Evolutionary conservation across 202 grass and related monocot genomes (phyloP), one percentile per base, ranked within the genome.

Genomic region (Zizania palustris): DNA sequence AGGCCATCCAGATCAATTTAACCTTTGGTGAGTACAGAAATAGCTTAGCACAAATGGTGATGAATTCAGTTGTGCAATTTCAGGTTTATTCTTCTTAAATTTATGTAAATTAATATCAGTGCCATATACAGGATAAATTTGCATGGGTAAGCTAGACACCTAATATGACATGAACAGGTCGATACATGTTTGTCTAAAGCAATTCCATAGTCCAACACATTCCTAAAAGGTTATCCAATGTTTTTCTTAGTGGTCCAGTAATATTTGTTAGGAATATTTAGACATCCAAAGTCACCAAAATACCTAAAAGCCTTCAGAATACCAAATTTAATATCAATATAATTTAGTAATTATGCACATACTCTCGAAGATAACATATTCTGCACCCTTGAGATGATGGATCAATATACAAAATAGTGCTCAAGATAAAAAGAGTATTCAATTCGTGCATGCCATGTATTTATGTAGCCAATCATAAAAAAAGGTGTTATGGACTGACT

Each of bases 41-140:
- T 79, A 60, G 43, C 7, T 80, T 50, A 5, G 11, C 40, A 15
- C 65, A 48, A 42, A 22, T 70, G 54, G 35, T 71, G 67, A 19
- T 51, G 67, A 56, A 71, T 62, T 80, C 7, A 38, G 54, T 18
- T 70, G n/a, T 22, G n/a, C 11, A 59, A 21, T 28, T 77, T 28
- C 0, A 8, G 54, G 36, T 18, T 77, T 60, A 28, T 54, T 14
- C 36, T 63, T 63, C 14, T 69, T 49, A 1, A 50, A 35, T 49
- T 50, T 50, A 11, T 36, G n/a, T n/a, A 33, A 69, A 69, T 21
- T 21, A 15, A 36, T 1, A 7, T 21, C 20, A 46, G 33, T 9
- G 16, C 5, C 16, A 55, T n/a, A 9, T 20, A 7, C 51, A 55
- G 51, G 18, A 55, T 55, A 20, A 20, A 20, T 19, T 20, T 20